Conservation (phyloP, 2,329 filamentous ascomycete species). For the Nectriaceae sp. region DNA sequence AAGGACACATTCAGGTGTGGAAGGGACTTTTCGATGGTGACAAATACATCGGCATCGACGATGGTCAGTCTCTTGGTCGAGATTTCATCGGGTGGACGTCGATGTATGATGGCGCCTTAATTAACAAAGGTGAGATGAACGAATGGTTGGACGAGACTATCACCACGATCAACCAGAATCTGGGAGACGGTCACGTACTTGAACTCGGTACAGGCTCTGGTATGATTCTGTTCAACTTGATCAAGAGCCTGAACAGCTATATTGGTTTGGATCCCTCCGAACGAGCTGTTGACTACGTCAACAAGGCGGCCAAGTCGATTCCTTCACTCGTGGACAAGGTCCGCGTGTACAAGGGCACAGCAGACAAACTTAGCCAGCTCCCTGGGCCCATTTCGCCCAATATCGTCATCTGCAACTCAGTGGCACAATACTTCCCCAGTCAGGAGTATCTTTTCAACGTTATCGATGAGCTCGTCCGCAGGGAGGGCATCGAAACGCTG, state of each 20-base stretch:
- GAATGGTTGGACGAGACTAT: slow-evolving; percentile 30
- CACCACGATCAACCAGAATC: slow-evolving; percentile 6
- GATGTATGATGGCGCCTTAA: slow-evolving; percentile 22
- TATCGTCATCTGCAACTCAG: slow-evolving; percentile 13
- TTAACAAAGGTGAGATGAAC: slow-evolving; percentile 19
- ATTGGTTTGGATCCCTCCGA: slow-evolving; percentile 24
- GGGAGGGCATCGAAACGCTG: slow-evolving; percentile 3
- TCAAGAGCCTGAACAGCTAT: slow-evolving; percentile 14
- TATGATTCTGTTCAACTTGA: slow-evolving; percentile 30
- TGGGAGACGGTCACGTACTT: slow-evolving; percentile 7
- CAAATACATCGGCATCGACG: slow-evolving; percentile 16
- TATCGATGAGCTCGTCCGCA: slow-evolving; percentile 1
- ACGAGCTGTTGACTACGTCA: slow-evolving; percentile 13
- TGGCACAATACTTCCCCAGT: slow-evolving; percentile 9
- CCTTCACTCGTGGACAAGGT: slow-evolving; percentile 10
- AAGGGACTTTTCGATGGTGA: slow-evolving; percentile 16
- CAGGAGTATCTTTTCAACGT: slow-evolving; percentile 7
- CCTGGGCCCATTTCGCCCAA: not conserved
- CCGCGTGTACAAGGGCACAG: slow-evolving; percentile 13
- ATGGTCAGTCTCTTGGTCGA: slow-evolving; percentile 8
- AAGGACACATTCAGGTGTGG: slow-evolving; percentile 19
- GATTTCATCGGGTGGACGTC: slow-evolving; percentile 30
- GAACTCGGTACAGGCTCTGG: slow-evolving; percentile 28
- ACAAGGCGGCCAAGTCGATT: not conserved
- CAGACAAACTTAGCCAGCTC: slow-evolving; percentile 5